Percentiles rank a stretch among this genome's conserved stretches.
phyloP scores from a whole-genome alignment of 176 grass and related monocot species.

The Carex littledalei region DNA sequence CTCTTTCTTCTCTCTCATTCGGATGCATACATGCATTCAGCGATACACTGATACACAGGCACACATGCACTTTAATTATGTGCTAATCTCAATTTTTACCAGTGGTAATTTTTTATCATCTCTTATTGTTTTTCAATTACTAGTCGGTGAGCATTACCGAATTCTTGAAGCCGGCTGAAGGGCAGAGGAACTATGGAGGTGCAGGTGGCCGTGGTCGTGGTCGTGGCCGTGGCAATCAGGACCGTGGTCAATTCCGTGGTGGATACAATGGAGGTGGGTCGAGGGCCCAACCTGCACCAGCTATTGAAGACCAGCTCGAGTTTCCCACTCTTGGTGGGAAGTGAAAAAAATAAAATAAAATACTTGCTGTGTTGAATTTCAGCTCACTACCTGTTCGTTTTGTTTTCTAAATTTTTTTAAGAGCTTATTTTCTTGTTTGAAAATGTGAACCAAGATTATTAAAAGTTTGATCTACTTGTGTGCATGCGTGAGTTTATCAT shows the following conservation, averaged over 20 bases:
- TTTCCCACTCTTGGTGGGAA: constrained; percentile 81
- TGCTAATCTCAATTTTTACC: background rate
- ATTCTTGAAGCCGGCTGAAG: constrained; percentile 79
- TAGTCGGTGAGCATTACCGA: constrained; percentile 80
- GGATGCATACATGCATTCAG: background rate
- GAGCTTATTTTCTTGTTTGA: background rate
- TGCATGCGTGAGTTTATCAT: background rate
- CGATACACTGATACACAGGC: background rate
- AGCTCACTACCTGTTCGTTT: background rate
- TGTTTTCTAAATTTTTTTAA: background rate
- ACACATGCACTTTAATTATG: background rate
- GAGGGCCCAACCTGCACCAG: constrained; percentile 30
- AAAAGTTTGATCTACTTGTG: background rate
- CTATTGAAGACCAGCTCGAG: constrained; percentile 61
- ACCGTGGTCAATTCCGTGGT: constrained; percentile 44
- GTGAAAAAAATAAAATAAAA: constrained; percentile 20
- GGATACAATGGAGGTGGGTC: constrained; percentile 38
- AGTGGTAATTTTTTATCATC: background rate
- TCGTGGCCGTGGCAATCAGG: constrained; percentile 52
- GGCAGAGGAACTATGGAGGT: constrained; percentile 42
- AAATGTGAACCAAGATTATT: background rate
- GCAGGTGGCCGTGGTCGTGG: constrained; percentile 41
- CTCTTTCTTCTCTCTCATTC: background rate
- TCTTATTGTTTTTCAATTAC: background rate
- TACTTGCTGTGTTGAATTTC: background rate